Evolutionary conservation across 2,329 filamentous ascomycete species (phyloP).

Genomic region (Aspergillus ustus): DNA sequence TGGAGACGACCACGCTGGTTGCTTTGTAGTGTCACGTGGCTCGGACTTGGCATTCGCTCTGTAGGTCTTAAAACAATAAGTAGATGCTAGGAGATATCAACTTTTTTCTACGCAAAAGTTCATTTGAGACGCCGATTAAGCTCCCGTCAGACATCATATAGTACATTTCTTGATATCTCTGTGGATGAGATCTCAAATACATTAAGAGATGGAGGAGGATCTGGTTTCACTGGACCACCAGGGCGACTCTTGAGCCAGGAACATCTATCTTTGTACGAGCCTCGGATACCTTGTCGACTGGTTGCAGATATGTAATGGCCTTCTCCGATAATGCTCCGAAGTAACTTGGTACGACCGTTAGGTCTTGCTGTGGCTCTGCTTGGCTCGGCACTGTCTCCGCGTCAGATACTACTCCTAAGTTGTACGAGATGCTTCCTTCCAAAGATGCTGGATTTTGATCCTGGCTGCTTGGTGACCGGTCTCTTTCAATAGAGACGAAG

Average conservation of each 20-base stretch:
- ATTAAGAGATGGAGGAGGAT: neutral
- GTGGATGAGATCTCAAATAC: neutral
- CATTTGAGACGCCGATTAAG: neutral
- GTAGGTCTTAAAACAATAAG: too few species aligned
- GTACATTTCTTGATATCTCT: neutral
- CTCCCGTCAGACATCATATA: neutral
- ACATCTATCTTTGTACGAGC: constrained; percentile 42
- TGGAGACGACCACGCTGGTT: constrained; percentile 43
- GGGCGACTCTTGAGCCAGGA: constrained; percentile 36
- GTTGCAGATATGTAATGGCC: constrained; percentile 40
- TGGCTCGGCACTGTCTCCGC: constrained; percentile 23
- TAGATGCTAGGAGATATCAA: neutral
- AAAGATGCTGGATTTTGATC: neutral
- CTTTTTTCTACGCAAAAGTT: neutral
- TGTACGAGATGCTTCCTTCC: constrained; percentile 28
- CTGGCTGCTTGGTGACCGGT: neutral
- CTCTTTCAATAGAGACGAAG: constrained; percentile 41
- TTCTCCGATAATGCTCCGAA: constrained; percentile 49
- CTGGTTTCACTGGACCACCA: constrained; percentile 21
- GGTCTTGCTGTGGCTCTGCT: constrained; percentile 15
- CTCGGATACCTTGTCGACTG: constrained; percentile 19
- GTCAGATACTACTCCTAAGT: constrained; percentile 40
- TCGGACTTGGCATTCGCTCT: constrained; percentile 35
- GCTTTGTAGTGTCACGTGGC: constrained; percentile 39
- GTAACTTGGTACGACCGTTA: constrained; percentile 33